Base-by-base conservation (phyloP, 1,284 basidiomycete species). In the Ganoderma meredithae region DNA sequence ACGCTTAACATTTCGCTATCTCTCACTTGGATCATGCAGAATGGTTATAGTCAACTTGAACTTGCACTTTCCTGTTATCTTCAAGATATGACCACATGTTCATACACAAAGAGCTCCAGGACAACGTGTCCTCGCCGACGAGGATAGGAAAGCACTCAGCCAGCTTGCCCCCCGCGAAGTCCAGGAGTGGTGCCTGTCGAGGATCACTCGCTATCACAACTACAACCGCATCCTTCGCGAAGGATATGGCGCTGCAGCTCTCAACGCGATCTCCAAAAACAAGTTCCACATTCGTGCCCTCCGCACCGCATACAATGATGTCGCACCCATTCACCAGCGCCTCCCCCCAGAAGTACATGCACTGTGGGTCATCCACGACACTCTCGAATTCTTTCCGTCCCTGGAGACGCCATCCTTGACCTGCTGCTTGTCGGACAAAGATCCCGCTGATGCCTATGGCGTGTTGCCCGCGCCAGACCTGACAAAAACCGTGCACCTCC, bases 261-360 rank as follows among this genome's bases (percentile, higher is more conserved):
- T 17, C 41, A 27, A 47, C 12, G 19, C 40, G 9, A 13, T 58
- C 19, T 58, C 19, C 19, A 33, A 40, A 25, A n/a, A 10, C 47
- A 62, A 52, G 25, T 15, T 22, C 47, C 22, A 52, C 52, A 56
- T 63, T 6, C 62, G 53, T 12, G 52, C 36, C 12, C 52, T 63
- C 6, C 62, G 52, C n/a, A 44, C 49, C 40, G 25, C 25, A 4
- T 56, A 63, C 62, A 63, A 63, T 40, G 36, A 22, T 19, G 39
- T n/a, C 8, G 52, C 40, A 5, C 62, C 52, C 12, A 56, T 63
- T 25, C 12, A 63, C 39, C 62, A 6, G 15, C 41, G 19, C 39
- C 52, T 63, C 17, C 62, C 62, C 17, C 39, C 40, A 13, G 62
- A 63, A 25, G 17, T 63, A 13, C 39, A 33, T 7, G 1, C 33